Evolutionary conservation across 345 rosid species (phyloP), one percentile per base, ranked within the genome.

Genomic region (Viola odorata): DNA sequence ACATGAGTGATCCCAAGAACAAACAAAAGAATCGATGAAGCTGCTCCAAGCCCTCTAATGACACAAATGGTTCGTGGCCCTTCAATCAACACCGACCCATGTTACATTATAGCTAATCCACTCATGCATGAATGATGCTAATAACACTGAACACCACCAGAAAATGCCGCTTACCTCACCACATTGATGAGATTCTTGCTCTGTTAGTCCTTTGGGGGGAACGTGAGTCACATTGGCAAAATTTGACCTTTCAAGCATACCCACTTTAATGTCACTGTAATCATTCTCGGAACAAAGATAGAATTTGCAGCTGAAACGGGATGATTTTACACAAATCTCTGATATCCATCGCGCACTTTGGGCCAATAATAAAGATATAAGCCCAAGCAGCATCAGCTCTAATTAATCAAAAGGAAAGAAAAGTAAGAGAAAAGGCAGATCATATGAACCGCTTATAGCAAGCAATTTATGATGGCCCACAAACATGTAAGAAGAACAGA

Each of bases 351-450:
- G 72, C 7, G 95, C 96, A 72, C 92, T 85, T 91, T 89, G 98
- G 39, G 92, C 92, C 84, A 91, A 65, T 65, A 89, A 60, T 70
- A 91, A 75, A 15, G 98, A 91, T 84, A 91, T 86, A 55, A 91
- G 90, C 58, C 98, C 96, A 41, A 91, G 87, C 79, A 91, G 89
- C 98, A 91, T 91, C 87, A 91, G 53, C 85, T 91, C 98, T 91
- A 70, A 5, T 71, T 68, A 41, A 16, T 16, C 5, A 55, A 73
- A 67, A 67, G 11, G 6, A n/a, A n/a, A 51, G 38, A 64, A 67
- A 14, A 11, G 40, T 16, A 10, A 50, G 42, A 72, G 63, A 48
- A 55, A 68, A 57, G 53, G n/a, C 57, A 54, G 38, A 41, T 51
- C 49, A 52, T n/a, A n/a, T n/a, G 58, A 66, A 49, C 41, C 32